Base-by-base conservation (phyloP, 345 rosid species). In the Populus alba region DNA sequence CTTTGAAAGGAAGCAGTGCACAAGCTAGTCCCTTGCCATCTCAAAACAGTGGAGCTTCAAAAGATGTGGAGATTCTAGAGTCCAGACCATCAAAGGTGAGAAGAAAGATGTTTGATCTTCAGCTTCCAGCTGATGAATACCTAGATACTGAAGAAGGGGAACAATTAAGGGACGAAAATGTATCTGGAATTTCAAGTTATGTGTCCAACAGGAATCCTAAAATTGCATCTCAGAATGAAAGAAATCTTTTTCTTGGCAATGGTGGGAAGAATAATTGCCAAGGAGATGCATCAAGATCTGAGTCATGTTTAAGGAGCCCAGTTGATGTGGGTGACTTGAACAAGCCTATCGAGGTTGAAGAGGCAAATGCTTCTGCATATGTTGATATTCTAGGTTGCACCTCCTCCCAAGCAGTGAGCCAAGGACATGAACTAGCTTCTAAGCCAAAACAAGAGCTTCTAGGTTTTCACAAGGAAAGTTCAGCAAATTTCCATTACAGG, bases 21-120 rank as follows among this genome's bases (percentile, higher is more conserved):
- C 96, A 81, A 81, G 89, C 86, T 81, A 83, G 89, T 79, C 84
- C 84, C 22, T 87, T 82, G 85, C 86, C 86, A 66, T 85, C 82
- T 35, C 90, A 81, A 75, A 92, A 89, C 68, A 94, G 90, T 18
- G 77, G 72, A 78, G 72, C 85, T 75, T 87, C 87, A 67, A 92
- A 89, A 85, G 88, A 83, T 20, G 66, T 79, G 55, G 92, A 93
- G 75, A 85, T 89, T 72, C 62, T 90, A 38, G 92, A 89, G 74
- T 87, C 89, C 74, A 88, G 97, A 81, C 96, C 99, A 37, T 62
- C 87, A 41, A 93, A 92, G 81, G 87, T 88, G 77, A 81, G 97
- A 85, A 92, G 91, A 84, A 90, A 78, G 82, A 87, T 89, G 89
- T 82, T 92, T 72, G 99, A 95, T 86, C 95, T 93, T 85, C 97